Evolutionary conservation across 2,329 filamentous ascomycete genomes (phyloP), one percentile per base, ranked within the genome.

Genomic region (Epichloe sibirici): DNA sequence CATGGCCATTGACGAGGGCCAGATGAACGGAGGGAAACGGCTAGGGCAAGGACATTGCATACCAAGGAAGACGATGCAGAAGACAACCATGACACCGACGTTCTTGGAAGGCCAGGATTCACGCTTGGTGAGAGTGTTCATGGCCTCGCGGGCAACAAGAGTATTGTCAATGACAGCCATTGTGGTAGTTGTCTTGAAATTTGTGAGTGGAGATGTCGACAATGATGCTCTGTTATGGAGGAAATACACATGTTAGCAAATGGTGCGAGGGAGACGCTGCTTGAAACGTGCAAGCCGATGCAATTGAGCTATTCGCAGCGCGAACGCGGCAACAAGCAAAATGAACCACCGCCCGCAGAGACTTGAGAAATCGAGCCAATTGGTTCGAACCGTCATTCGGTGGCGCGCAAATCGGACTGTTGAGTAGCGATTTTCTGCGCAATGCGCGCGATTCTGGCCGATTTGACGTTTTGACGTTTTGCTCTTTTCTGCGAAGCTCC

Each of bases 21-120:
- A 28, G 25, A n/a, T 25, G n/a, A 7, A 49, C 13, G 0, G n/a
- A n/a, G 34, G 5, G 23, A 2, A 11, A 31, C 31, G 31, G 31
- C 6, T 9, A 38, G 35, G 35, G 48, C 23, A 39, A 23, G 15
- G 31, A 23, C n/a, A 51, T 15, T 40, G 46, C 67, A 46, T 67
- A 71, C 68, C 68, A 49, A 71, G 50, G 54, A 66, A 67, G 57
- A 73, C 64, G 51, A 73, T 73, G 61, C 64, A 67, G 60, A 73
- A 71, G 58, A 73, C 71, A 50, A 71, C 65, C 55, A 73, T 63
- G 57, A 71, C 68, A 61, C 71, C 71, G 49, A 63, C 62, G 51
- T 73, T 65, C 52, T 60, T 56, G 34, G 62, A 53, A 49, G 71
- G 61, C 68, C 69, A 73, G 66, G 31, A 31, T 3, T 65, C 72